Base-by-base conservation (phyloP, 176 grass and related monocot species). In the Rhynchospora tenuis region DNA sequence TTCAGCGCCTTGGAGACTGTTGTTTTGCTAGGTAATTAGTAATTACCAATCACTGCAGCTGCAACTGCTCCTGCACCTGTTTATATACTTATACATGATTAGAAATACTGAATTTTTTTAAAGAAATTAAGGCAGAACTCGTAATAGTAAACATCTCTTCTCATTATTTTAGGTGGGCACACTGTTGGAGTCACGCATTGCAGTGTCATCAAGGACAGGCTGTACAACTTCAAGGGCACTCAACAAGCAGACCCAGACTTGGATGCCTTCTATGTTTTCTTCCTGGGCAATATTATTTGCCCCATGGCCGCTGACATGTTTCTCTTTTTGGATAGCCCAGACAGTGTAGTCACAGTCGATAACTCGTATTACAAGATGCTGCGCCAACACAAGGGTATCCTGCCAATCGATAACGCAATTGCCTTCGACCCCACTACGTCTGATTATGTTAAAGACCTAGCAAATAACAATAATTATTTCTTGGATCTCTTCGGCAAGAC, bases 131-230 rank as follows among this genome's bases (percentile, higher is more conserved):
- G 13, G 12, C 3, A 62, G 0, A 14, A 64, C 9, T 22, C 22
- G 16, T 27, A 63, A 63, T 6, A 42, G 17, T 68, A 19, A 19
- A 45, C 16, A 20, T 45, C 11, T 61, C 17, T 78, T 77, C 12
- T 20, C 58, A 51, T 42, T 60, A 51, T 42, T 60, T 46, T 29
- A 89, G 88, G 88, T 17, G 84, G 62, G 15, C 84, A 90, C 84
- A 84, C 80, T 16, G 73, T 86, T 47, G 88, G 88, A 70, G 84
- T 90, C 23, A 73, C 84, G 0, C 80, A 90, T 51, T 90, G 88
- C 63, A 81, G 24, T 3, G 74, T 86, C 29, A 74, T 89, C 51
- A 56, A 79, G 61, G 60, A 69, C 73, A 67, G 88, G 55, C 51
- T 90, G 42, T 86, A 86, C 79, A 78, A 90, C 71, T 90, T 63